Conservation (phyloP, 129 eudicot species). For the Chrysanthemum seticuspe region DNA sequence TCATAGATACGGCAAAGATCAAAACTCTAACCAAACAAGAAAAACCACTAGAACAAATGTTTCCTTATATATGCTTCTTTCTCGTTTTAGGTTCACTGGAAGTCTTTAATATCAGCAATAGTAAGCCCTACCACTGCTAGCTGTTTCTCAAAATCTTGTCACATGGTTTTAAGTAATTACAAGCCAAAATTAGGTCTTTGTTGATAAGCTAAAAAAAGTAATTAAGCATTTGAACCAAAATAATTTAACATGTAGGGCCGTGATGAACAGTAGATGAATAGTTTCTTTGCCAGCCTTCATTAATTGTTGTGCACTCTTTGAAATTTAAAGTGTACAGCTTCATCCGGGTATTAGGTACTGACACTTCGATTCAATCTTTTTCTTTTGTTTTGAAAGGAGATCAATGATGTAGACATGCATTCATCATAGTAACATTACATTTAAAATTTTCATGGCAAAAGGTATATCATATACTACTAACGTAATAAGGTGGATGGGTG, state of each 20-base stretch:
- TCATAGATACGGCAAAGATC: neutral
- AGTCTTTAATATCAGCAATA: neutral
- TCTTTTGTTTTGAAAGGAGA: conserved; percentile 1
- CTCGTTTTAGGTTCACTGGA: neutral
- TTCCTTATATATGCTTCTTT: conserved; percentile 4
- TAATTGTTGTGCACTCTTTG: conserved; percentile 11
- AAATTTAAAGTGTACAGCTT: conserved; percentile 12
- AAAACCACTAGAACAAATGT: conserved; percentile 3
- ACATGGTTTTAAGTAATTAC: neutral
- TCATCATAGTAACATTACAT: conserved; percentile 13
- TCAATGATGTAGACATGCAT: conserved; percentile 23
- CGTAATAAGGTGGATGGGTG: too few species aligned
- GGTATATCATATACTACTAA: too few species aligned
- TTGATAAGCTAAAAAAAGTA: neutral
- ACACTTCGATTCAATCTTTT: conserved; percentile 31
- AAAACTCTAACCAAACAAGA: neutral
- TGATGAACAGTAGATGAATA: conserved; percentile 18
- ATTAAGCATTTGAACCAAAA: neutral
- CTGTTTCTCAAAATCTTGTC: neutral
- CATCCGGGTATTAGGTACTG: conserved; percentile 33
- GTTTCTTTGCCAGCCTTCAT: conserved; percentile 11
- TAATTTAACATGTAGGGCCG: conserved; percentile 4
- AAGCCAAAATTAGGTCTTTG: conserved; percentile 18
- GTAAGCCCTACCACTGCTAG: neutral
- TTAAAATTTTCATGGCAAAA: neutral